phyloP scores from a whole-genome alignment of 2,329 filamentous ascomycete species.

The Epichloe baconii region DNA sequence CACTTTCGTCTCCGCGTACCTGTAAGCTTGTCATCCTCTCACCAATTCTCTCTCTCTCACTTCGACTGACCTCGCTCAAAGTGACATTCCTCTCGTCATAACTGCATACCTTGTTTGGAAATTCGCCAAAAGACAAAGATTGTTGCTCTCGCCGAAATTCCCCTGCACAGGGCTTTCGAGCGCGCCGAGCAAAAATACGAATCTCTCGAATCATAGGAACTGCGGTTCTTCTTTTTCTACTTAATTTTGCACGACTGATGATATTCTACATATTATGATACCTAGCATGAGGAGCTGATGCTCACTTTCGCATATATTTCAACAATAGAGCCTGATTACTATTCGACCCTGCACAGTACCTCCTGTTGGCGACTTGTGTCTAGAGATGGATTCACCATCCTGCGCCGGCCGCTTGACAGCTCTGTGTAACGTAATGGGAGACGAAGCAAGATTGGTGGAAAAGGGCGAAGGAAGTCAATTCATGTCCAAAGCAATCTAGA shows the following conservation, averaged over 20 bases:
- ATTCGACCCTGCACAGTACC: neutral
- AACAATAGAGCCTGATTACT: neutral
- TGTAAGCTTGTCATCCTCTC: slow-evolving; percentile 29
- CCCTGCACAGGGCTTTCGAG: slow-evolving; percentile 37
- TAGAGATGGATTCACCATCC: too few relatives aligned
- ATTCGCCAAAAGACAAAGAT: slow-evolving; percentile 48
- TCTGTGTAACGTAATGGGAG: too few relatives aligned
- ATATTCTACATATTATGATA: neutral
- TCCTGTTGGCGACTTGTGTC: too few relatives aligned
- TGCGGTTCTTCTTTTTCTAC: neutral
- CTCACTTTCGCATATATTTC: neutral
- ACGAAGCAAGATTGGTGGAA: too few relatives aligned
- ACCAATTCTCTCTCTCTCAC: too few relatives aligned
- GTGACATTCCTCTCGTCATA: slow-evolving; percentile 47
- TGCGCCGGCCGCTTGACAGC: too few relatives aligned
- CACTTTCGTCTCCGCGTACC: slow-evolving; percentile 47
- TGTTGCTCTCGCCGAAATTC: slow-evolving; percentile 35
- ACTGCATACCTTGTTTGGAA: slow-evolving; percentile 51
- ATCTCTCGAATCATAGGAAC: slow-evolving; percentile 4
- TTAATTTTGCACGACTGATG: neutral
- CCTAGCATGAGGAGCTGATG: neutral
- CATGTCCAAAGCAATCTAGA: too few relatives aligned
- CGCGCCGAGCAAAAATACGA: slow-evolving; percentile 24
- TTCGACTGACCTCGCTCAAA: slow-evolving; percentile 12
- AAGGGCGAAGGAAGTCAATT: too few relatives aligned